Conservation (phyloP, 108 stramenopile genomes). For the Fistulifera pelliculosa region DNA sequence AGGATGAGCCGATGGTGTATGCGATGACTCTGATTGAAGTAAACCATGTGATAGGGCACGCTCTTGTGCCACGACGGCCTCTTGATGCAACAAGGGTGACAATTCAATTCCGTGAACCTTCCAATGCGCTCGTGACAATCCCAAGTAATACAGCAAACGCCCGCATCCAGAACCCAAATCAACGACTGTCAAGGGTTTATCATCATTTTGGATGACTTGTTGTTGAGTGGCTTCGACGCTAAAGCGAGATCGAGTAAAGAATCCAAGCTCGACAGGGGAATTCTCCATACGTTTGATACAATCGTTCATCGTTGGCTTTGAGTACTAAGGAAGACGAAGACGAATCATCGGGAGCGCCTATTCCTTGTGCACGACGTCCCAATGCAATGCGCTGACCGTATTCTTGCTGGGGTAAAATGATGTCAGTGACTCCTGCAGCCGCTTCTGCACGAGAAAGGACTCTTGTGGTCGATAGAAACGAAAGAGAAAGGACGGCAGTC, state of each 20-base stretch:
- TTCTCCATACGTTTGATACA: conserved; percentile 63
- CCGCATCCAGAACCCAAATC: conserved; percentile 77
- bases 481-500: not conserved
- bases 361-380: conserved; percentile 28
- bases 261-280: conserved; percentile 65
- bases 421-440: not conserved
- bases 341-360: not conserved
- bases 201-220: conserved; percentile 5
- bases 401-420: conserved; percentile 14
- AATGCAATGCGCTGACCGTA: conserved; percentile 21
- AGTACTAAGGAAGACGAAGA: not conserved
- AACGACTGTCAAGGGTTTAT: conserved; percentile 25
- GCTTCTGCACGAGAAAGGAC: not conserved
- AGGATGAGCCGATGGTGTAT: not conserved
- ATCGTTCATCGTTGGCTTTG: conserved; percentile 43
- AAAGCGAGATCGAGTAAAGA: conserved; percentile 41
- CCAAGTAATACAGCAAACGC: conserved; percentile 47
- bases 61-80: conserved; percentile 25
- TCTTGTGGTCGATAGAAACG: not conserved
- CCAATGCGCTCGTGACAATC: conserved; percentile 47
- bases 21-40: not conserved
- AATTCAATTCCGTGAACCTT: conserved; percentile 68
- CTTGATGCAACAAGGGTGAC: conserved; percentile 31
- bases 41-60: not conserved
- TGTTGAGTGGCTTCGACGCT: not conserved